phyloP scores from a whole-genome alignment of 2,329 filamentous ascomycete species.

The Alternaria viburni region DNA sequence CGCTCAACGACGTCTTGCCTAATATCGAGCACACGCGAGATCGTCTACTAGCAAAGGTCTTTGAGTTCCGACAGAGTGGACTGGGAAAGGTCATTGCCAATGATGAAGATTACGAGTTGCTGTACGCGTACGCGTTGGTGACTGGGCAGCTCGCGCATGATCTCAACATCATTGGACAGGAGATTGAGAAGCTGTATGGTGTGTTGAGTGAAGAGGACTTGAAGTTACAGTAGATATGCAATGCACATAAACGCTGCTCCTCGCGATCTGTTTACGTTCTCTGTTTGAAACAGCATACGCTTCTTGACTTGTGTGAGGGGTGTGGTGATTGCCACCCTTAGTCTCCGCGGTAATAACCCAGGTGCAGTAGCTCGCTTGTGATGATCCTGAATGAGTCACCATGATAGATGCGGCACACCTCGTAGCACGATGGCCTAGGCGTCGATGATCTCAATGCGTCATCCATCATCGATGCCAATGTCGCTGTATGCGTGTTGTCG shows the following conservation, averaged over 20 bases:
- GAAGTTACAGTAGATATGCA: constrained; percentile 52
- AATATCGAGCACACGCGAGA: constrained; percentile 82
- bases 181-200: constrained; percentile 66
- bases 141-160: constrained; percentile 66
- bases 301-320: background rate
- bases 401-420: background rate
- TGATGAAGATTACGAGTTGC: constrained; percentile 84
- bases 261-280: background rate
- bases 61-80: constrained; percentile 79
- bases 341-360: background rate
- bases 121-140: constrained; percentile 84
- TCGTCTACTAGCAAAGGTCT: constrained; percentile 82
- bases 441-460: background rate
- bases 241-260: background rate
- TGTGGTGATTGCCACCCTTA: background rate
- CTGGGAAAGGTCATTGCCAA: constrained; percentile 59
- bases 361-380: background rate
- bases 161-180: constrained; percentile 60
- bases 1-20: constrained; percentile 85
- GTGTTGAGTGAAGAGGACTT: constrained; percentile 67
- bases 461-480: background rate
- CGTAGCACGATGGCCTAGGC: background rate
- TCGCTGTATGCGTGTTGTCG: background rate
- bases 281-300: background rate
- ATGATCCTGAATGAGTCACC: background rate